Evolutionary conservation across 31 red algal genomes (phyloP).

Genomic region (Bonnemaisonia californica): DNA sequence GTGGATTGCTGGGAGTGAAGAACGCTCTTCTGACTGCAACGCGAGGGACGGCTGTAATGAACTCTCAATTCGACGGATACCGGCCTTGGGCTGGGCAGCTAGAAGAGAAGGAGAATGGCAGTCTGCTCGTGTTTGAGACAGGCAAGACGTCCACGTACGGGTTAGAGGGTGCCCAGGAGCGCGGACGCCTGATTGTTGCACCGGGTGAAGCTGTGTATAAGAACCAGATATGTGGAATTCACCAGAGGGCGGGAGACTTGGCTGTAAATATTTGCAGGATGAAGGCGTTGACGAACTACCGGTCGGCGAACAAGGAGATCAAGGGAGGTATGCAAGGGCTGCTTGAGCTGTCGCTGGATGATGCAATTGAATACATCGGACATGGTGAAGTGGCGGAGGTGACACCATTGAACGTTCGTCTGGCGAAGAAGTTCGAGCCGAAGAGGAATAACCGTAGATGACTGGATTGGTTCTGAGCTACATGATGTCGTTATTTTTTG

Average conservation of each 20-base stretch:
- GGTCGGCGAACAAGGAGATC: conserved; percentile 79
- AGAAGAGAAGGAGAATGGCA: conserved; percentile 82
- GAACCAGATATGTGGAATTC: conserved; percentile 92
- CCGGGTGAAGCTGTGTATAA: conserved; percentile 93
- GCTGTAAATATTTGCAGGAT: conserved; percentile 82
- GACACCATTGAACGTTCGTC: conserved; percentile 78
- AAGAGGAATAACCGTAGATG: conserved; percentile 43
- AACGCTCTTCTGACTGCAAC: conserved; percentile 91
- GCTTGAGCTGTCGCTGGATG: conserved; percentile 85
- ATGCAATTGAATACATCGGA: conserved; percentile 92
- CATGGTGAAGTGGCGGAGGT: conserved; percentile 90
- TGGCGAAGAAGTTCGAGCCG: conserved; percentile 48
- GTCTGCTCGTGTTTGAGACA: conserved; percentile 79
- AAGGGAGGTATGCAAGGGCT: conserved; percentile 80
- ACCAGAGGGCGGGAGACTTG: conserved; percentile 82
- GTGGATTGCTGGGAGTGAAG: conserved; percentile 91
- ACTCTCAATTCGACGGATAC: conserved; percentile 82
- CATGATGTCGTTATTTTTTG: too few species aligned
- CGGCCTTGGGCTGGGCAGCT: conserved; percentile 85
- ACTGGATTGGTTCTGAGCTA: too few species aligned
- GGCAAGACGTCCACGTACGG: conserved; percentile 84
- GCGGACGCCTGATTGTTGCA: conserved; percentile 71
- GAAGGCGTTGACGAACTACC: conserved; percentile 91
- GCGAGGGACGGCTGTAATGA: conserved; percentile 87
- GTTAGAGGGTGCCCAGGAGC: conserved; percentile 85